Conservation (phyloP, 2,329 filamentous ascomycete genomes). For the Epichloe festucae region DNA sequence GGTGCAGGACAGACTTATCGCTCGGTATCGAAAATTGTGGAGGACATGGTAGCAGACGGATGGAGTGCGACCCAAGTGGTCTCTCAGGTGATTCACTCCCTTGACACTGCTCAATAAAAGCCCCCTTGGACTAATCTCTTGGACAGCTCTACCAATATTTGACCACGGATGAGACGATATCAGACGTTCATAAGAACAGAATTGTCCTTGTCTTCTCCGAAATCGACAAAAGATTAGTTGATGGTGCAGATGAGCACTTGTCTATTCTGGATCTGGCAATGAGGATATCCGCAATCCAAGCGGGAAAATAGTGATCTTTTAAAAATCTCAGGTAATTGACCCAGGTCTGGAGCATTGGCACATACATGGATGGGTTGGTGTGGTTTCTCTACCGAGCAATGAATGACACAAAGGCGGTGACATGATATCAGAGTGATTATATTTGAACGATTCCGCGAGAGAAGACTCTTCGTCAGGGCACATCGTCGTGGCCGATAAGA, state of each 20-base stretch:
- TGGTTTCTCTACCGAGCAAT: background rate
- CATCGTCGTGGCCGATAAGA: slow-evolving; percentile 29
- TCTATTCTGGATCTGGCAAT: slow-evolving; percentile 77
- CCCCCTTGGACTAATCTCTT: slow-evolving; percentile 6
- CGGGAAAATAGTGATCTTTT: slow-evolving; percentile 21
- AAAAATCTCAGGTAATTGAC: background rate
- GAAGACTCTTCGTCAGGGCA: background rate
- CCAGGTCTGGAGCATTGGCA: background rate
- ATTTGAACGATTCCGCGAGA: background rate
- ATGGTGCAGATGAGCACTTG: slow-evolving; percentile 90
- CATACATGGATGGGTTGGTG: background rate
- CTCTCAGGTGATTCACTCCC: slow-evolving; percentile 45
- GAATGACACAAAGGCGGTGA: background rate
- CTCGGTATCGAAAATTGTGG: slow-evolving; percentile 64
- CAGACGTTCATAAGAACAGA: slow-evolving; percentile 77
- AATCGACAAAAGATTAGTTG: slow-evolving; percentile 83
- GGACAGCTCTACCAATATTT: slow-evolving; percentile 65
- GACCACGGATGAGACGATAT: slow-evolving; percentile 71
- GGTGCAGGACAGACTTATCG: slow-evolving; percentile 54
- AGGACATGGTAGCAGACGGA: slow-evolving; percentile 87
- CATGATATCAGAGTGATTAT: background rate
- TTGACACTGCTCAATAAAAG: background rate
- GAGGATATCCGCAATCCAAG: slow-evolving; percentile 64
- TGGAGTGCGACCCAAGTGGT: slow-evolving; percentile 92
- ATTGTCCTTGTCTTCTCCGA: slow-evolving; percentile 87